Percentiles rank a stretch among this genome's conserved stretches.
Evolutionary conservation across 495 filamentous ascomycete species (phyloP).

Genomic region (Pseudoneurospora amorphoporcata): DNA sequence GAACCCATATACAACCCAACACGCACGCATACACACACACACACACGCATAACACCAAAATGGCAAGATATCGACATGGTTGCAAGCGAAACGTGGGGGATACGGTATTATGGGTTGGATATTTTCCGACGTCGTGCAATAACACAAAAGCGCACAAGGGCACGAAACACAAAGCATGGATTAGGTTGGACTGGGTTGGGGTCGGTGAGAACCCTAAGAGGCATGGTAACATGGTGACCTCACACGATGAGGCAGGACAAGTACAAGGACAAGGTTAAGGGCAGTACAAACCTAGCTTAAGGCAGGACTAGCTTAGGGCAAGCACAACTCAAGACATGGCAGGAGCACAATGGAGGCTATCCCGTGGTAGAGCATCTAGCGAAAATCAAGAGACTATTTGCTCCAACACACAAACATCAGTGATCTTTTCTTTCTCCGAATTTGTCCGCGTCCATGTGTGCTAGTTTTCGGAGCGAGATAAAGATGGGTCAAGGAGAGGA

Average conservation of each 20-base stretch:
- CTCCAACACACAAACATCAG: not conserved
- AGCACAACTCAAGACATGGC: not conserved
- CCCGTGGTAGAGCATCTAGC: not conserved
- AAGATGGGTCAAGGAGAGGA: not conserved
- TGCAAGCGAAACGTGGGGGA: not conserved
- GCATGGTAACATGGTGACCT: not conserved
- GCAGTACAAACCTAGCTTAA: no score
- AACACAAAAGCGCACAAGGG: not conserved
- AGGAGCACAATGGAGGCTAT: not conserved
- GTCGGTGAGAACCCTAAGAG: not conserved
- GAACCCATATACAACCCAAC: not conserved
- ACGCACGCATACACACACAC: not conserved
- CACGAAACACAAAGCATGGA: not conserved
- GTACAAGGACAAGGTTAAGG: not conserved
- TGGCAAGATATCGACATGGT: not conserved
- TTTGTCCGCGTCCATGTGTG: not conserved
- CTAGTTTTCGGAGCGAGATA: not conserved
- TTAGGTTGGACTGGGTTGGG: not conserved
- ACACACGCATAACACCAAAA: not conserved
- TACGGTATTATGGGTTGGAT: not conserved
- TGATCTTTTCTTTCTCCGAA: not conserved
- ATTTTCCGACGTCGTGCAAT: not conserved
- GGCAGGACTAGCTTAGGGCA: not conserved
- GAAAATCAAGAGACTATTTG: not conserved
- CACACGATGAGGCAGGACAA: not conserved